phyloP scores from a whole-genome alignment of 192 early-diverging fungal genomes.

The Chytriomyces sp. region DNA sequence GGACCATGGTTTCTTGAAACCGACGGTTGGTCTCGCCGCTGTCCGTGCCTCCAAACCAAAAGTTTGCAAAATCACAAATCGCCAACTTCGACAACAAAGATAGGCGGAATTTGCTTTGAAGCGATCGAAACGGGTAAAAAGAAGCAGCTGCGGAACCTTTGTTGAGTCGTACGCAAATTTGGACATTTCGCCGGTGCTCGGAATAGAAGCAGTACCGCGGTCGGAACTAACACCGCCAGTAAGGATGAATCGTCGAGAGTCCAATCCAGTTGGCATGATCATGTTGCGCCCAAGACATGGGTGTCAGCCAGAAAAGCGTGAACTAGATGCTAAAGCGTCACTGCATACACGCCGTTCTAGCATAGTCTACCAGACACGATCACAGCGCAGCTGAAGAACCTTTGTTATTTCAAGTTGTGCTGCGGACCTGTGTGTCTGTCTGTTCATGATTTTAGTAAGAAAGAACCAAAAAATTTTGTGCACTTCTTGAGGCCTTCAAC shows the following conservation, averaged over 20 bases:
- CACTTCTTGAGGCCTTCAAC: neutral
- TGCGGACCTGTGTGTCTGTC: neutral
- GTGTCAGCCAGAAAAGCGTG: conserved; percentile 10
- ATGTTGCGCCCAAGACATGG: conserved; percentile 6
- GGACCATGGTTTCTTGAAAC: no score
- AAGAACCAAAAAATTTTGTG: neutral
- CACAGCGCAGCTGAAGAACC: conserved; percentile 8
- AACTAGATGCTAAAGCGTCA: conserved; percentile 13
- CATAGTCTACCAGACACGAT: conserved; percentile 9
- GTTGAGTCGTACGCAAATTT: conserved; percentile 17
- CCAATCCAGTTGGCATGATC: neutral
- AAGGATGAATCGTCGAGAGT: no score
- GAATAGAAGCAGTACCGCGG: neutral
- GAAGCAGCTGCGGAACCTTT: neutral
- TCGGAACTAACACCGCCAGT: neutral
- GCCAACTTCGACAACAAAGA: neutral
- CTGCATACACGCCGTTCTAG: conserved; percentile 17
- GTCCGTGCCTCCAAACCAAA: no score
- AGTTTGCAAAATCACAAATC: neutral
- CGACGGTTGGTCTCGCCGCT: no score
- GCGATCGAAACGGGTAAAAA: neutral
- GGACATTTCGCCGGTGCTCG: neutral
- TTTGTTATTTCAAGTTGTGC: neutral
- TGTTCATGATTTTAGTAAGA: neutral
- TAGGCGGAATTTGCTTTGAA: neutral